phyloP scores from a whole-genome alignment of 1,284 basidiomycete genomes.

The Ceratobasidium sp. region DNA sequence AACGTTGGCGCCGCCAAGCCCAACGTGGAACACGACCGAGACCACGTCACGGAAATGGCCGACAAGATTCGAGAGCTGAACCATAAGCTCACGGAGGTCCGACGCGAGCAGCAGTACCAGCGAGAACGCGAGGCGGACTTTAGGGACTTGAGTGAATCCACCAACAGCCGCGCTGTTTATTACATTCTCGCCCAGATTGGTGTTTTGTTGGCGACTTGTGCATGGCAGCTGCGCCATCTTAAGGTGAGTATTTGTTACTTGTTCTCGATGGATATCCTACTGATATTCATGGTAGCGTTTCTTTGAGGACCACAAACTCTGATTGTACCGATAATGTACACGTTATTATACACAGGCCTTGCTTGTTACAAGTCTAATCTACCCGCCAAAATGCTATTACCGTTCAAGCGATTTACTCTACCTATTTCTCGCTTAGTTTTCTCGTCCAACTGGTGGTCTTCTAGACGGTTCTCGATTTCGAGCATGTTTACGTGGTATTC shows the following conservation, averaged over 20 bases:
- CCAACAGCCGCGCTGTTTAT: constrained; percentile 92
- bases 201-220: constrained; percentile 84
- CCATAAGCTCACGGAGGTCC: constrained; percentile 89
- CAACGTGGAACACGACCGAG: constrained; percentile 82
- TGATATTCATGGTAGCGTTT: constrained; percentile 65
- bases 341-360: not conserved
- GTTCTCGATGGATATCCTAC: constrained; percentile 9
- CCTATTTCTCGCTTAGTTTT: too few species aligned
- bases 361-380: too few species aligned
- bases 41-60: constrained; percentile 88
- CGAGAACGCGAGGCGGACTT: constrained; percentile 94
- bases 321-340: not conserved
- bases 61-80: constrained; percentile 91
- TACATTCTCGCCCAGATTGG: constrained; percentile 90
- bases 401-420: too few species aligned
- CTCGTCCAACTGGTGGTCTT: too few species aligned
- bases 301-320: constrained; percentile 88
- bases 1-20: constrained; percentile 88
- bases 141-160: constrained; percentile 86
- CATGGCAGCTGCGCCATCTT: constrained; percentile 93
- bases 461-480: too few species aligned
- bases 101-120: constrained; percentile 97
- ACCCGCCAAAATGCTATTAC: too few species aligned
- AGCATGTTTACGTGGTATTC: too few species aligned
- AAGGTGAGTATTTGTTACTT: constrained; percentile 65